A percentile compares a stretch with the other conserved stretches of the same genome.
These are phyloP conservation scores for Seiridium cupressi DNA, from an alignment of 2,329 filamentous ascomycete species.

Conservation along the genomic window DNA sequence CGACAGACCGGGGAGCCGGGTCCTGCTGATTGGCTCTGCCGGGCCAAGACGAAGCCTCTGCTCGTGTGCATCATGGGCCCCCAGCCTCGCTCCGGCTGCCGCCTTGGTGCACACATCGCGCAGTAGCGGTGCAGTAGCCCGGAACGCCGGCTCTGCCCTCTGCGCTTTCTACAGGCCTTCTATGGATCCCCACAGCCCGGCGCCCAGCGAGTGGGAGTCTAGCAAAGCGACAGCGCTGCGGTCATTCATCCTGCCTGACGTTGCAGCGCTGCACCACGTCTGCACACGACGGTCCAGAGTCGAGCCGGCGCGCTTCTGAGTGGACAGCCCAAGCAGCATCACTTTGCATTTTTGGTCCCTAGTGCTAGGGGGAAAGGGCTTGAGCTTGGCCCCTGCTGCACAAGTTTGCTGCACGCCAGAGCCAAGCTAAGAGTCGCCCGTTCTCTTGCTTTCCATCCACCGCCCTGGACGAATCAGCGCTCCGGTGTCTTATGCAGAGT, in stretches of 20 bases:
- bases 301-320: neutral
- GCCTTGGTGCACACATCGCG: neutral
- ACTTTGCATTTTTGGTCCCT: too few relatives aligned
- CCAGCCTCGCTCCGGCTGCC: neutral
- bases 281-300: neutral
- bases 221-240: neutral
- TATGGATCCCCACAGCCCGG: neutral
- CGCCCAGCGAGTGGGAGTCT: neutral
- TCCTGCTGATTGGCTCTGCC: neutral
- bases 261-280: neutral
- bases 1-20: neutral
- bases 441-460: neutral
- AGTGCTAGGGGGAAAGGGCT: too few relatives aligned
- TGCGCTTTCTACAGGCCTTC: neutral
- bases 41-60: neutral
- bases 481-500: neutral
- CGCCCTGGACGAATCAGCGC: neutral
- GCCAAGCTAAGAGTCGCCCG: neutral
- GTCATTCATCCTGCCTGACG: neutral
- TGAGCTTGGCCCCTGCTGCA: neutral
- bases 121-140: constrained; percentile 7
- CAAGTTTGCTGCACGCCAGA: neutral
- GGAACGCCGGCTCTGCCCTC: neutral
- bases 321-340: neutral
- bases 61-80: neutral